Evolutionary conservation across 2,329 filamentous ascomycete species (phyloP), one percentile per base, ranked within the genome.

Genomic region (Aspergillus sp.): DNA sequence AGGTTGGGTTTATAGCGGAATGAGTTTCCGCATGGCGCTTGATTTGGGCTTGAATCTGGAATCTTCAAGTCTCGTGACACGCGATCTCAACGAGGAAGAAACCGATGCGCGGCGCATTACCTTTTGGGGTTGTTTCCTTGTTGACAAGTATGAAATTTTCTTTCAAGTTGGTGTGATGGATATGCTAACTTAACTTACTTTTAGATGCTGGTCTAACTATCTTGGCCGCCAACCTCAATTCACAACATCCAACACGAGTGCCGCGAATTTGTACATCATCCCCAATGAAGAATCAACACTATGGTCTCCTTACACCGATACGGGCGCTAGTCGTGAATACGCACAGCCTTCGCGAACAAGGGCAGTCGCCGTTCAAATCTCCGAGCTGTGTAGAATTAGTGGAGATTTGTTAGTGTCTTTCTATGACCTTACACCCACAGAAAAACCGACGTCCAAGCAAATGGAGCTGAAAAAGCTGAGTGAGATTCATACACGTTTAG

Each of bases 91-190:
- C 60, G 91, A 96, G 57, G 84, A 89, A 47, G 93, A 97, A 73
- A 84, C 96, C 40, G 95, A 99, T 75, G 93, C 92, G 3, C 83
- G 95, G 40, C 84, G 90, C 53, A 88, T 98, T 42, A 98, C 95
- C 0, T 98, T 97, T 70, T 98, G 95, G 95, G 95, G 95, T 6
- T 97, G 93, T 72, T 98, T 95, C 74, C 77, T 96, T n/a, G 96
- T 98, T 72, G 95, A 99, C 79, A 98, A 97, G 82, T 85, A 68
- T 62, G 79, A 69, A 41, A 34, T 24, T 19, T 13, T 24, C 17
- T 12, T n/a, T 7, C 19, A n/a, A 37, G 13, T 3, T 19, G 44
- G 44, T 46, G 46, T 37, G n/a, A 34, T 5, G 34, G 19, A 42
- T 30, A 30, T 47, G 48, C 61, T 67, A 62, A 69, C 41, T 15